Conservation (phyloP, 441 rosid species). For the Populus hybrid region DNA sequence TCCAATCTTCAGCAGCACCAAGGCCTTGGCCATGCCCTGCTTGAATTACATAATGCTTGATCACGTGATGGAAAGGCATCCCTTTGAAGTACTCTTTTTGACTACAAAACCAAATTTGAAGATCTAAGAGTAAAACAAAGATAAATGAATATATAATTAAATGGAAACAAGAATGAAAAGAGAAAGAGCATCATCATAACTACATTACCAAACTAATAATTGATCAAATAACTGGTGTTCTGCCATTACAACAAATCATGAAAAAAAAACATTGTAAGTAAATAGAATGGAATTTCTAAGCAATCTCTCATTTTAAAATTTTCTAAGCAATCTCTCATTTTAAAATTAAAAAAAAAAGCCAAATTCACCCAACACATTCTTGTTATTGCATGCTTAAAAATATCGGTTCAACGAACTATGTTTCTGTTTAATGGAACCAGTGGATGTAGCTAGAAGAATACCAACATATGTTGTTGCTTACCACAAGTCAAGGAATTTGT, state of each 20-base stretch:
- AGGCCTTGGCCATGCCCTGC: slow-evolving; percentile 58
- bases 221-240: not conserved
- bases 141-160: not conserved
- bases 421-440: not conserved
- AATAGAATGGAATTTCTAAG: not conserved
- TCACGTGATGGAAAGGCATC: slow-evolving; percentile 73
- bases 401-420: not conserved
- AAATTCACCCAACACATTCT: not conserved
- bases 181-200: not conserved
- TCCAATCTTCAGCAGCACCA: slow-evolving; percentile 77
- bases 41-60: slow-evolving; percentile 81
- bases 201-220: not conserved
- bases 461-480: slow-evolving; percentile 23
- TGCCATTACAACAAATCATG: not conserved
- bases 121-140: not conserved
- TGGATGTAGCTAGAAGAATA: not conserved
- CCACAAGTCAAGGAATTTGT: slow-evolving; percentile 74
- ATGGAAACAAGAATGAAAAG: not conserved
- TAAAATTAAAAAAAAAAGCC: not conserved
- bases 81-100: slow-evolving; percentile 77
- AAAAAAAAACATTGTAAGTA: not conserved
- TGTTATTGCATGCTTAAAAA: not conserved
- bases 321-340: slow-evolving; percentile 1
- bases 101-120: slow-evolving; percentile 41
- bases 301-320: not conserved